Evolutionary conservation across 495 filamentous ascomycete species (phyloP), one percentile per base, ranked within the genome.

Genomic region (Glarea lozoyensis): DNA sequence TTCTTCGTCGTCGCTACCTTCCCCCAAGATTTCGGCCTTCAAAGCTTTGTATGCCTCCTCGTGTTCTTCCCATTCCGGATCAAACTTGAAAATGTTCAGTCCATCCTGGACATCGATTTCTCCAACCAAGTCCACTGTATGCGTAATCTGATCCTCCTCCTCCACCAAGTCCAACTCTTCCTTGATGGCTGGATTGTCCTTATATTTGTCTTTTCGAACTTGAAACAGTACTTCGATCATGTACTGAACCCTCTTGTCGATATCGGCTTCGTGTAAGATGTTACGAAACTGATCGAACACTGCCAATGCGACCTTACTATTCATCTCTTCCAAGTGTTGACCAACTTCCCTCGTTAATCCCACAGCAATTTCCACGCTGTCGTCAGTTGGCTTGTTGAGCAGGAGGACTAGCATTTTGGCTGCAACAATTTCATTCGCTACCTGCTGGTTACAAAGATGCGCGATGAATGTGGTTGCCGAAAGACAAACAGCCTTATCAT

Each of bases 161-260:
- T 95, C 88, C 15, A 99, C 82, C 11, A 99, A 60, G 64, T 99
- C 92, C 23, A 99, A 69, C 55, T 97, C 93, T 55, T 95, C 87
- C 54, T 80, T 87, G 55, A 99, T 73, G 1, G 86, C 80, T 5
- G 78, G 87, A 48, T 96, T 86, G 54, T 97, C 87, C 66, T 95
- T 96, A 67, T 90, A 99, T 37, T 82, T 81, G 60, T 97, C 92
- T 61, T 95, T 97, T 40, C 92, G 79, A 23, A 96, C 81, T 61
- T 97, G 88, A 62, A 99, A 97, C 42, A 99, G 67, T 7, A 96
- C 90, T 58, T 99, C 92, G 47, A 99, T 93, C 88, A 94, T 94
- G 60, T 96, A 97, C 64, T 97, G 92, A 22, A 89, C 86, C 44
- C 92, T 72, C 65, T 94, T 94, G 55, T 99, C 92, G 55, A 97